Evolutionary conservation across 2,329 filamentous ascomycete genomes (phyloP).

Genomic region (Madurella fahalii): DNA sequence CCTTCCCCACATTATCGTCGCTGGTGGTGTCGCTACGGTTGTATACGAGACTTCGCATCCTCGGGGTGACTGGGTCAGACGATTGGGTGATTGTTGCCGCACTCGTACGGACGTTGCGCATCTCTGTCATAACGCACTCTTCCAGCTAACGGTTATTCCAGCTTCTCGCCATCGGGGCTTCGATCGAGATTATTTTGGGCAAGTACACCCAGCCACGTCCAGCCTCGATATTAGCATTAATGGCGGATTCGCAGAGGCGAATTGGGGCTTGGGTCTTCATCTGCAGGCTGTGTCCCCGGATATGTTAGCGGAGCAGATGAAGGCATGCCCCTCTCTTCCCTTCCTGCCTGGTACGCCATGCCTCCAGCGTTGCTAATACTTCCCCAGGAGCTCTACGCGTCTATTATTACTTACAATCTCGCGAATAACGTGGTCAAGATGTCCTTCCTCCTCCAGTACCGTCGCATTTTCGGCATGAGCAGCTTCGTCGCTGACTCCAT

Average conservation of each 20-base stretch:
- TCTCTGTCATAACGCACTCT: conserved; percentile 20
- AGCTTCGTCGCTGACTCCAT: conserved; percentile 21
- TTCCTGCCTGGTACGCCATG: too few relatives aligned
- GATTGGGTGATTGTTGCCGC: conserved; percentile 29
- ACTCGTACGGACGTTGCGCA: conserved; percentile 18
- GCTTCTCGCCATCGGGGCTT: too few relatives aligned
- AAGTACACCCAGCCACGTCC: too few relatives aligned
- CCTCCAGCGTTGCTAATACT: background rate
- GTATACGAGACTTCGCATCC: conserved; percentile 28
- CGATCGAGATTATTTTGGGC: too few relatives aligned
- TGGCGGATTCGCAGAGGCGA: conserved; percentile 16
- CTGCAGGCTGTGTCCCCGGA: conserved; percentile 22
- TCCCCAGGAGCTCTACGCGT: conserved; percentile 30
- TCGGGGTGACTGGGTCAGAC: conserved; percentile 26
- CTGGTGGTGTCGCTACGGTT: conserved; percentile 28
- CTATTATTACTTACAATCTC: conserved; percentile 35
- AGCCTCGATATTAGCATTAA: too few relatives aligned
- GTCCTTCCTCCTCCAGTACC: conserved; percentile 38
- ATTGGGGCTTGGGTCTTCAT: conserved; percentile 29
- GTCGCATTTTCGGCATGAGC: conserved; percentile 34
- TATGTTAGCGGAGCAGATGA: conserved; percentile 25
- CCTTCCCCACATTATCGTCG: conserved; percentile 24
- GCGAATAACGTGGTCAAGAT: conserved; percentile 34
- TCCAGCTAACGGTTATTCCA: conserved; percentile 5
- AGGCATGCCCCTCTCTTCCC: conserved; percentile 19